Base-by-base conservation (phyloP, 2,329 filamentous ascomycete species). In the Periglandula ipomoeae region DNA sequence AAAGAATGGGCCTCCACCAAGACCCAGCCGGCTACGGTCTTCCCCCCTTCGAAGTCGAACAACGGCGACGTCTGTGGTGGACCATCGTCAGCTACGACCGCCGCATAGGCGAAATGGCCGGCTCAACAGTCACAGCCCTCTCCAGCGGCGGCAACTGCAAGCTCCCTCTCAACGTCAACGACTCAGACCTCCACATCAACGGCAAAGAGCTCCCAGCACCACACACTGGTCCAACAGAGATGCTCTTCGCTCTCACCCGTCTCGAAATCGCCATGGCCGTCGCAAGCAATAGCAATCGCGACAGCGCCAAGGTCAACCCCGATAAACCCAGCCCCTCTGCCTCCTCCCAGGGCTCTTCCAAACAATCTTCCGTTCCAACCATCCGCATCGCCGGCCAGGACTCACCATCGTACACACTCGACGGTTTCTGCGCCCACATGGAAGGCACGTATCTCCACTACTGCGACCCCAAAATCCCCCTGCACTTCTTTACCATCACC, bases 51-150 rank as follows among this genome's bases (percentile, higher is more conserved):
- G 83, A 88, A 57, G 75, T 79, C 3, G 84, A 88, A 64, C 76
- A 85, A 64, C 76, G 84, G n/a, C 76, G 84, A 44, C 74, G 85
- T 34, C 67, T 89, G 1, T 88, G 84, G 84, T 89, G 84, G 84
- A 78, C 81, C 27, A 70, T 89, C 15, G 73, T 84, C 13, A 70
- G 79, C 23, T 84, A 87, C 54, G 85, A 89, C 61, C 72, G 76
- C 51, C 81, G 85, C 20, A 76, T 87, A 34, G 75, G 81, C 49
- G 84, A 88, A 60, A 76, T 87, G 62, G 75, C 79, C 3, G 76
- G 78, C 44, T 78, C 74, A 17, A 70, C 73, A 30, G 73, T 63
- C 47, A 80, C 76, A 4, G 76, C 75, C 0, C 67, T 81, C 23
- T 76, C 75, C 1, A 74, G 68, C 32, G 69, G 69, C 9, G 70